Evolutionary conservation across 805 yeast species (phyloP).

Genomic region (Yarrowia keelungensis): DNA sequence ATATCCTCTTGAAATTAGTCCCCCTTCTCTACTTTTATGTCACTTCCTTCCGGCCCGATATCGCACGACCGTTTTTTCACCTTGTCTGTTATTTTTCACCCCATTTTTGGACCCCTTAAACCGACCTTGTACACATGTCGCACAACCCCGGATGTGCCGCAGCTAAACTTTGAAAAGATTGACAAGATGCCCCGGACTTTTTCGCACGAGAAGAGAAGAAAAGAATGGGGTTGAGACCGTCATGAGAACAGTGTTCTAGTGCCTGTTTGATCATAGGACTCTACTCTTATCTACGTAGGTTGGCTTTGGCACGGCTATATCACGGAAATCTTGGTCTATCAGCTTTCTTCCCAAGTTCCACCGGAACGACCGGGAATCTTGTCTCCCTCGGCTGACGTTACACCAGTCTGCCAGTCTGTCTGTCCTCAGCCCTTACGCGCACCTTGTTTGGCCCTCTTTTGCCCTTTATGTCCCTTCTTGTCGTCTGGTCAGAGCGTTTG

Average conservation of each 20-base stretch:
- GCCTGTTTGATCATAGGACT: background rate
- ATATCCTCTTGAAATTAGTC: too few relatives aligned
- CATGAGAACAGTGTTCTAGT: background rate
- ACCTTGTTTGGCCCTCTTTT: background rate
- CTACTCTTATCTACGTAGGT: background rate
- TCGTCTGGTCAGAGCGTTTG: conserved; percentile 4
- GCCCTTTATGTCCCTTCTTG: background rate
- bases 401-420: background rate
- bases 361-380: conserved; percentile 31
- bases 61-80: background rate
- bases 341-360: background rate
- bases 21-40: too few relatives aligned
- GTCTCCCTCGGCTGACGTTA: conserved; percentile 28
- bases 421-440: too few relatives aligned
- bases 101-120: conserved; percentile 4
- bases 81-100: background rate
- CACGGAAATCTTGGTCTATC: conserved; percentile 20
- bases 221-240: background rate
- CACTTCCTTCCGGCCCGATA: conserved; percentile 11
- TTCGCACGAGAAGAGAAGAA: background rate
- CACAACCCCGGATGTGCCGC: conserved; percentile 23
- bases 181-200: conserved; percentile 27
- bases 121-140: conserved; percentile 3
- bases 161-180: background rate
- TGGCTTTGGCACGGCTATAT: conserved; percentile 17